phyloP scores from a whole-genome alignment of 768 basidiomycete species.

The Serendipita sp. region DNA sequence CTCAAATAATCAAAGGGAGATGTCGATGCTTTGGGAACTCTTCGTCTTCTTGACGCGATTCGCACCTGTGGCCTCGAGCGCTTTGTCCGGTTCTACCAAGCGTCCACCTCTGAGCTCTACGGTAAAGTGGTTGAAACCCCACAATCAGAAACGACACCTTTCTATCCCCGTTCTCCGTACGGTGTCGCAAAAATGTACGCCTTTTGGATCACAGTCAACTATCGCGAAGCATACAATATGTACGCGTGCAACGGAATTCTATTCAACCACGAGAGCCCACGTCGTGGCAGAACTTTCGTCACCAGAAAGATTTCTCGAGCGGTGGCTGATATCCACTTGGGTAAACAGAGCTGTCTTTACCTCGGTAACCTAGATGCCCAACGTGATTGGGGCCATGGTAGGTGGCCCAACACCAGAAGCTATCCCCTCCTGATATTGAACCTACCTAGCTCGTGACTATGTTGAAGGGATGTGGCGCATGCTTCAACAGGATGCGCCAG shows the following conservation, averaged over 20 bases:
- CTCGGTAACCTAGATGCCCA: constrained; percentile 88
- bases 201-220: constrained; percentile 83
- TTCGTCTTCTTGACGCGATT: constrained; percentile 89
- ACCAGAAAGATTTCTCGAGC: constrained; percentile 89
- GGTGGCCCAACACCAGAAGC: constrained; percentile 15
- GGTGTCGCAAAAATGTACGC: constrained; percentile 91
- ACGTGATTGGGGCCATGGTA: constrained; percentile 97
- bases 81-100: constrained; percentile 92
- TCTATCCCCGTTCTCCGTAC: constrained; percentile 96
- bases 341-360: constrained; percentile 81
- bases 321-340: constrained; percentile 78
- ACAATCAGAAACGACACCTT: constrained; percentile 90
- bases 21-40: constrained; percentile 87
- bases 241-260: constrained; percentile 93
- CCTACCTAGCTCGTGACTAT: constrained; percentile 55
- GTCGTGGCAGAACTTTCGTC: constrained; percentile 88
- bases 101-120: constrained; percentile 92
- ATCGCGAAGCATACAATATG: constrained; percentile 92
- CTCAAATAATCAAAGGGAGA: constrained; percentile 39
- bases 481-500: constrained; percentile 68
- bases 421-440: not conserved
- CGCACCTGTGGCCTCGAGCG: constrained; percentile 89
- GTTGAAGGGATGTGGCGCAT: constrained; percentile 98
- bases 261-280: constrained; percentile 96
- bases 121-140: constrained; percentile 93